These are phyloP conservation scores for Orbilia oligospora DNA, from an alignment of 2,329 filamentous ascomycete species.

Conservation along the genomic window DNA sequence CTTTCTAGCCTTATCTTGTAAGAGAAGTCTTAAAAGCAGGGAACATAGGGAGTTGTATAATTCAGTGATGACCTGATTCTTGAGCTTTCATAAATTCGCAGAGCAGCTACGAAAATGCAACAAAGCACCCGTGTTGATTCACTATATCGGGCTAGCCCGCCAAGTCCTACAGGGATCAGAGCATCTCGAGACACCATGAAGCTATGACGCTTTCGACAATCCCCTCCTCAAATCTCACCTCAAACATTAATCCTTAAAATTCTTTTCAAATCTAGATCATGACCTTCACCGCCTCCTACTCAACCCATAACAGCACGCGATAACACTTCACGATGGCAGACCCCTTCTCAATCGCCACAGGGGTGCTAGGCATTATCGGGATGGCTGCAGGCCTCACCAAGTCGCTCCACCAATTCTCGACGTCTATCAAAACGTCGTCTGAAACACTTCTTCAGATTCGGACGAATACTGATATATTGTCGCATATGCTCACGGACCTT, in stretches of 20 bases:
- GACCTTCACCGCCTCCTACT: background rate
- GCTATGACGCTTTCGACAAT: slow-evolving; percentile 10
- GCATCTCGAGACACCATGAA: background rate
- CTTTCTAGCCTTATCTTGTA: too few relatives aligned
- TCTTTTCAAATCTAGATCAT: background rate
- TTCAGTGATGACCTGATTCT: too few relatives aligned
- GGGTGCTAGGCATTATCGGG: slow-evolving; percentile 39
- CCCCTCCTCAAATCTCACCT: slow-evolving; percentile 6
- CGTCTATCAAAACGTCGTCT: slow-evolving; percentile 46
- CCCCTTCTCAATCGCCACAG: slow-evolving; percentile 52
- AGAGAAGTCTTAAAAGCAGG: too few relatives aligned
- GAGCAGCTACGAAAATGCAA: too few relatives aligned
- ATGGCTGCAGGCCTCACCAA: slow-evolving; percentile 39
- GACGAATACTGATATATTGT: slow-evolving; percentile 46
- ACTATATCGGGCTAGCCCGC: slow-evolving; percentile 14
- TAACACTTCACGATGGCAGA: slow-evolving; percentile 33
- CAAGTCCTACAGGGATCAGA: slow-evolving; percentile 11
- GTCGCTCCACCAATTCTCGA: slow-evolving; percentile 52
- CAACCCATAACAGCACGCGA: background rate
- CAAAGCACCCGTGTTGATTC: slow-evolving; percentile 1
- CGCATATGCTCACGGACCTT: slow-evolving; percentile 53
- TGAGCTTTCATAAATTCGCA: too few relatives aligned
- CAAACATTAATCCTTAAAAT: too few relatives aligned
- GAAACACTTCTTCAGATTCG: slow-evolving; percentile 48
- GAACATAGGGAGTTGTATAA: too few relatives aligned